phyloP scores from a whole-genome alignment of 495 filamentous ascomycete species.

The Cercophora newfieldiana region DNA sequence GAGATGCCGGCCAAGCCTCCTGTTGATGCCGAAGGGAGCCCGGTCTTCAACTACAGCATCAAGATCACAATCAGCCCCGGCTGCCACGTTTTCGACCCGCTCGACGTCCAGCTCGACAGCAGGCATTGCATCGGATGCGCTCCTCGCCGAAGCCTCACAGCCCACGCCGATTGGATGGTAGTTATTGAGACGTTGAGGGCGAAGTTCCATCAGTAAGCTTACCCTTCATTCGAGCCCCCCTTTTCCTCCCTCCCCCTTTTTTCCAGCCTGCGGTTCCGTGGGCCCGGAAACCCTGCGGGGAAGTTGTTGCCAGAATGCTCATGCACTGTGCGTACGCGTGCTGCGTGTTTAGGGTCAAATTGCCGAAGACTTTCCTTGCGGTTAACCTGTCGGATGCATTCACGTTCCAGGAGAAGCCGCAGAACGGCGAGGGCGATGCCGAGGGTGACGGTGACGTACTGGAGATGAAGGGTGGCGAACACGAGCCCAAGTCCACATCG shows the following conservation, averaged over 20 bases:
- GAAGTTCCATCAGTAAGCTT: constrained; percentile 85
- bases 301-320: constrained; percentile 2
- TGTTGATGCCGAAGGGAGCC: constrained; percentile 40
- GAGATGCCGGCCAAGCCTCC: constrained; percentile 76
- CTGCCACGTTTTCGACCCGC: constrained; percentile 90
- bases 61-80: constrained; percentile 93
- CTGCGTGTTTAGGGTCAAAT: constrained; percentile 63
- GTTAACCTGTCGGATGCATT: constrained; percentile 80
- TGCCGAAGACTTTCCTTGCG: constrained; percentile 90
- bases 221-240: not conserved
- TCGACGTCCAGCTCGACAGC: constrained; percentile 93
- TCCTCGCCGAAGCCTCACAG: constrained; percentile 81
- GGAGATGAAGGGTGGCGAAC: constrained; percentile 14
- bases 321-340: constrained; percentile 9
- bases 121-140: constrained; percentile 93
- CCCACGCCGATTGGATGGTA: constrained; percentile 93
- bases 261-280: constrained; percentile 11
- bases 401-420: constrained; percentile 53
- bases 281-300: not conserved
- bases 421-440: constrained; percentile 33
- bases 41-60: constrained; percentile 86
- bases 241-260: not conserved
- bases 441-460: constrained; percentile 19
- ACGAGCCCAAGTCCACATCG: constrained; percentile 9
- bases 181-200: constrained; percentile 91